These are phyloP conservation scores for Rosa hybrid DNA, from an alignment of 331 rosid genomes.

Conservation along the genomic window DNA sequence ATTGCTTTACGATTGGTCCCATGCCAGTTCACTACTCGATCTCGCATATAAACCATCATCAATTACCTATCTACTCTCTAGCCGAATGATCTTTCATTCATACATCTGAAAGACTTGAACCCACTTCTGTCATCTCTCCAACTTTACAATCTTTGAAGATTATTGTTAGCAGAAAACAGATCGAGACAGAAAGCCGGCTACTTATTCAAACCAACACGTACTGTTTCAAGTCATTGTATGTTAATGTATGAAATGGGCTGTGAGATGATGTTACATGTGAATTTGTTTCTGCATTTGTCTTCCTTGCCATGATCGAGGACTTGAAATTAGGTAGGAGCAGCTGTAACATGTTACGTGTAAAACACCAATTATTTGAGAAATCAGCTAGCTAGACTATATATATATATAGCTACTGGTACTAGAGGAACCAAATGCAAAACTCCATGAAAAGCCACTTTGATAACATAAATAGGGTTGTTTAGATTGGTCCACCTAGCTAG, in stretches of 20 bases:
- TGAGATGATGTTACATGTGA: neutral
- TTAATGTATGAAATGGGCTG: neutral
- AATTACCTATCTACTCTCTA: neutral
- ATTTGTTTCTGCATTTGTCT: neutral
- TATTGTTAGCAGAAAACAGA: conserved; percentile 1
- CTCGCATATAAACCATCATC: neutral
- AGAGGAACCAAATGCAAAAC: conserved; percentile 6
- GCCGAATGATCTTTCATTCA: conserved; percentile 1
- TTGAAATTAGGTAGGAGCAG: neutral
- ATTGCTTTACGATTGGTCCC: conserved; percentile 16
- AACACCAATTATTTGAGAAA: conserved; percentile 18
- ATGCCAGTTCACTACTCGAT: neutral
- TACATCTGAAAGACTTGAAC: neutral
- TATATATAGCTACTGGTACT: neutral
- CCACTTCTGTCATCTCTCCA: conserved; percentile 6
- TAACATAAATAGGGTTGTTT: conserved; percentile 1
- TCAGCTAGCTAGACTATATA: neutral
- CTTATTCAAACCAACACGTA: neutral
- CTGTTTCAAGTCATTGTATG: neutral
- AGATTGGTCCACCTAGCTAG: conserved; percentile 19
- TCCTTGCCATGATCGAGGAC: neutral
- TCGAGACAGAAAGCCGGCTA: neutral
- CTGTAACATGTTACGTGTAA: conserved; percentile 1
- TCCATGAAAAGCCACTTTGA: neutral
- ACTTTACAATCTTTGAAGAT: neutral